A percentile compares a stretch with the other conserved stretches of the same genome.
Evolutionary conservation across 768 basidiomycete species (phyloP).

Genomic region (Piloderma croceum): DNA sequence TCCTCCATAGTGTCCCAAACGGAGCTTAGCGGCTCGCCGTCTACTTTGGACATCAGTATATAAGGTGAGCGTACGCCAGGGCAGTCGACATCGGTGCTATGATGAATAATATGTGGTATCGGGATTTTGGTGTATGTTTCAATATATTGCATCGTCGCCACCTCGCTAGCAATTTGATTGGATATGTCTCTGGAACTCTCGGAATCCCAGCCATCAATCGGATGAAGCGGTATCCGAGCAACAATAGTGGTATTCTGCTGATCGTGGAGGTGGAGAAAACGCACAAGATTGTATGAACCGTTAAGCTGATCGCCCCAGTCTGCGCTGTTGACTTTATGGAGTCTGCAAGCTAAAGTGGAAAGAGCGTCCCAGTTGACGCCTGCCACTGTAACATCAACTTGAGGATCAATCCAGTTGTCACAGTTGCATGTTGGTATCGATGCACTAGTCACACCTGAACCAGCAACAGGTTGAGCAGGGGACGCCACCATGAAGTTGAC

Average conservation of each 20-base stretch:
- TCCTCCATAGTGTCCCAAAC: conserved; percentile 7
- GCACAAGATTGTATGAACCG: conserved; percentile 8
- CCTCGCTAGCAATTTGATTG: conserved; percentile 6
- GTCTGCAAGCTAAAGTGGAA: conserved; percentile 3
- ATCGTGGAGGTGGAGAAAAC: conserved; percentile 9
- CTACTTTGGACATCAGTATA: conserved; percentile 10
- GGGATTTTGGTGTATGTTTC: conserved; percentile 6
- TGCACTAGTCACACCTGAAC: too few species aligned
- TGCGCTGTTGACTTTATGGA: conserved; percentile 1
- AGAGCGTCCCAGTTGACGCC: conserved; percentile 9
- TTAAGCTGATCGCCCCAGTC: conserved; percentile 6
- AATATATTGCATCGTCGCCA: conserved; percentile 9
- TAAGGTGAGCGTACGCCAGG: conserved; percentile 6
- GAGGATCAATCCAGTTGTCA: too few species aligned
- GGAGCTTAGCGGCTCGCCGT: too few species aligned
- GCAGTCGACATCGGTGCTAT: conserved; percentile 2
- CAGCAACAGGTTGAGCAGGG: too few species aligned
- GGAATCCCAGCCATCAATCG: too few species aligned
- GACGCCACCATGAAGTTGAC: too few species aligned
- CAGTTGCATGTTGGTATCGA: too few species aligned
- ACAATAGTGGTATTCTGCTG: conserved; percentile 1
- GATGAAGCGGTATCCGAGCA: conserved; percentile 6
- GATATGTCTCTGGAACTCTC: neutral
- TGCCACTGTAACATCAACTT: too few species aligned
- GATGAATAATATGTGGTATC: conserved; percentile 5